Base-by-base conservation (phyloP, 108 stramenopile genomes). In the Parmales sp. region DNA sequence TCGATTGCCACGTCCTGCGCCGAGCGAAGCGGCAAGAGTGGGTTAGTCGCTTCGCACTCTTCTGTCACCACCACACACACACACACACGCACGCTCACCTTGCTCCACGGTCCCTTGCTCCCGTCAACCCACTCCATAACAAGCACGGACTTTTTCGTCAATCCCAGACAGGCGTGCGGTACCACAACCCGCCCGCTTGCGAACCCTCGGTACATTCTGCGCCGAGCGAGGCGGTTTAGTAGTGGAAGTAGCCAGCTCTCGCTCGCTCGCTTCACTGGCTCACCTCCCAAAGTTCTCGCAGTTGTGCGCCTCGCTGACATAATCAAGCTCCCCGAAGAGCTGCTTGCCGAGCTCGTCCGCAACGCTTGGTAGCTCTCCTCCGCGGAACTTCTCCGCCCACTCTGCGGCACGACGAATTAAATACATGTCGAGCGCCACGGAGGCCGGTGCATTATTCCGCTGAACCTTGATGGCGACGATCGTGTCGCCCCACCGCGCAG, bases 121-220 rank as follows among this genome's bases (percentile, higher is more conserved):
- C 95, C 95, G 26, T 95, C 90, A 7, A 94, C 79, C 92, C 92
- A 95, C 73, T 95, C 91, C 86, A 85, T 85, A 1, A 90, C 86
- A 6, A 94, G 70, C 20, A 95, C 91, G 46, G 81, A 77, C 70
- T 83, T 84, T 45, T 86, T 76, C 13, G 95, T 94, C 7, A 94
- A 77, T 5, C 77, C 68, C 46, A 72, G 72, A 69, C 86, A 86
- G 0, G 91, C 84, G 26, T 66, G 66, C 20, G 95, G 95, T 22
- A 94, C 90, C 13, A 70, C 63, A 46, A 95, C n/a, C n/a, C n/a
- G n/a, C n/a, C n/a, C 82, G 65, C 87, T 82, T 1, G 85, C 81
- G 82, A 91, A 91, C 23, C 68, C 67, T 18, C 88, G 89, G 60
- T 95, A 95, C 34, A 93, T 91, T 91, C 45, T 83, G 76, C 0